Evolutionary conservation across 163 green algal species (phyloP).

Genomic region (Chloroidium sp.): DNA sequence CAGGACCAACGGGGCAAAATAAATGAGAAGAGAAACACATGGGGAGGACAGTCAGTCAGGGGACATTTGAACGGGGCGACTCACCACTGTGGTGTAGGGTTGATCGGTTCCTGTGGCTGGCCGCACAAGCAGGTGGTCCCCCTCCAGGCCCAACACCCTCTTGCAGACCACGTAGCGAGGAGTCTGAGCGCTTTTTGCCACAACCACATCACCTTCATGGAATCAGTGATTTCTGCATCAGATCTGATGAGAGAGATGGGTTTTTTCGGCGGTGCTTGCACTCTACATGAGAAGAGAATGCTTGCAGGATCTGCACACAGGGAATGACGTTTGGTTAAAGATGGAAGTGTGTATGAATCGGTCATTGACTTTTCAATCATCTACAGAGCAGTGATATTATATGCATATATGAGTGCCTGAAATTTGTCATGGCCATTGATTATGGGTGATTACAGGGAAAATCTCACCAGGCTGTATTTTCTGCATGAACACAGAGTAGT

Average conservation of each 20-base stretch:
- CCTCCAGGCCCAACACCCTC: conserved; percentile 47
- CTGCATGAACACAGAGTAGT: conserved; percentile 29
- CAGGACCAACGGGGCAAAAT: no score
- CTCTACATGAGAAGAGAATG: neutral
- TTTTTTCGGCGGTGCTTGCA: neutral
- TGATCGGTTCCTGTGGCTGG: conserved; percentile 3
- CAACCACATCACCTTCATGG: conserved; percentile 39
- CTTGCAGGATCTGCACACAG: neutral
- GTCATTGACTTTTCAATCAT: no score
- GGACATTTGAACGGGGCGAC: no score
- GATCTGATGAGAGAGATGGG: neutral
- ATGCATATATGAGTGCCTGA: no score
- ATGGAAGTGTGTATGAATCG: neutral
- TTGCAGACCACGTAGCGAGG: conserved; percentile 67
- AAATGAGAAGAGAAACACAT: no score
- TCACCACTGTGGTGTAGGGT: neutral
- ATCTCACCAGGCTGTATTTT: conserved; percentile 12
- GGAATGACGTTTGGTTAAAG: neutral
- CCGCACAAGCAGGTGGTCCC: conserved; percentile 20
- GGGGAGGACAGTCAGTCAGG: neutral
- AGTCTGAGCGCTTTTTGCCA: conserved; percentile 51
- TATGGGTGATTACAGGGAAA: neutral
- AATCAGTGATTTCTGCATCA: neutral
- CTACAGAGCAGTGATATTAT: no score
- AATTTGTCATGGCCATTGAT: no score